A percentile compares a stretch with the other conserved stretches of the same genome.
phyloP scores from a whole-genome alignment of 306 rosid species.

The Trifolium repens region DNA sequence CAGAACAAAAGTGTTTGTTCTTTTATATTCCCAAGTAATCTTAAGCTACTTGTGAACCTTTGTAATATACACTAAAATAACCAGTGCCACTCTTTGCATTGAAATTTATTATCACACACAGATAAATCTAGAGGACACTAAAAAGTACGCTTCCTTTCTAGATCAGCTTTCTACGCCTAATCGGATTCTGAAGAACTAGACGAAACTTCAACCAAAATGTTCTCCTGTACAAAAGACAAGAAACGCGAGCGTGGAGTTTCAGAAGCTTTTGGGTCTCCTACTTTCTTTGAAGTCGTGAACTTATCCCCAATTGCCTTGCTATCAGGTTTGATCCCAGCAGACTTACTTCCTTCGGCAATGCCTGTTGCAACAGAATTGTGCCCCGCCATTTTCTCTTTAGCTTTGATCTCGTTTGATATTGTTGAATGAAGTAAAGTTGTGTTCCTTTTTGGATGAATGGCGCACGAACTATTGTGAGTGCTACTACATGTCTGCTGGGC shows the following conservation, averaged over 20 bases:
- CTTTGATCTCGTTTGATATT: slow-evolving; percentile 13
- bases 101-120: slow-evolving; percentile 6
- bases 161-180: slow-evolving; percentile 10
- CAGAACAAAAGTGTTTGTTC: background rate
- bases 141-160: background rate
- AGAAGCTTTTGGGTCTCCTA: slow-evolving; percentile 39
- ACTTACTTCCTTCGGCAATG: slow-evolving; percentile 1
- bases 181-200: slow-evolving; percentile 59
- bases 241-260: slow-evolving; percentile 3
- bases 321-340: slow-evolving; percentile 31
- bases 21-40: background rate
- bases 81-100: slow-evolving; percentile 8
- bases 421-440: slow-evolving; percentile 9
- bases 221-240: slow-evolving; percentile 33
- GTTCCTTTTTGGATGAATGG: slow-evolving; percentile 26
- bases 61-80: background rate
- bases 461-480: background rate
- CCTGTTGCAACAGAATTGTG: slow-evolving; percentile 23
- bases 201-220: slow-evolving; percentile 43
- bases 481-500: slow-evolving; percentile 4
- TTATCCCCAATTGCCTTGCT: slow-evolving; percentile 24
- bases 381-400: slow-evolving; percentile 20
- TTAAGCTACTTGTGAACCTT: background rate
- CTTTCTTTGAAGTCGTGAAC: slow-evolving; percentile 36
- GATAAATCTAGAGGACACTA: background rate